These are phyloP conservation scores for Terana coerulea DNA, from an alignment of 768 basidiomycete genomes.

Conservation along the genomic window DNA sequence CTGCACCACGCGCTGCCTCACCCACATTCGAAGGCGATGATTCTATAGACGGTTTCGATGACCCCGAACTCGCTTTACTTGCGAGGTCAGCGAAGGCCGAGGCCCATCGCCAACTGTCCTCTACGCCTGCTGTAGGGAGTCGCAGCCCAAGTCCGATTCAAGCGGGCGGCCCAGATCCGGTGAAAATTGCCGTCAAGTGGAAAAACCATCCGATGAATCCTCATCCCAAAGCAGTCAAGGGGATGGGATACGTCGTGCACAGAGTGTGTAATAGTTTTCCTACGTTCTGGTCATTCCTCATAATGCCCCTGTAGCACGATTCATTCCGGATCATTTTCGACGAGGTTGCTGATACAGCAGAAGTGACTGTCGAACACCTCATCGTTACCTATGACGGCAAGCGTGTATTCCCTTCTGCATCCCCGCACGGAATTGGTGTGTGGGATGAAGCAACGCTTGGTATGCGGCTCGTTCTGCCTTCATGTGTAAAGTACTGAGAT, in stretches of 20 bases:
- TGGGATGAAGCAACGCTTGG: constrained; percentile 69
- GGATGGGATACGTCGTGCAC: too few relatives aligned
- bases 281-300: constrained; percentile 2
- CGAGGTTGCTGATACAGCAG: constrained; percentile 57
- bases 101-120: constrained; percentile 22
- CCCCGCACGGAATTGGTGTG: constrained; percentile 60
- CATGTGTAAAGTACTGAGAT: constrained; percentile 3
- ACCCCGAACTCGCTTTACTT: constrained; percentile 62
- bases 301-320: constrained; percentile 44
- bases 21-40: constrained; percentile 44
- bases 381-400: constrained; percentile 59
- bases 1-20: constrained; percentile 41
- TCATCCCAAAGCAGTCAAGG: constrained; percentile 33
- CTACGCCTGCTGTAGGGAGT: constrained; percentile 12
- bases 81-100: constrained; percentile 36
- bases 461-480: constrained; percentile 28
- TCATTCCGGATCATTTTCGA: constrained; percentile 64
- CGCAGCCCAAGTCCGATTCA: constrained; percentile 21
- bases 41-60: constrained; percentile 45
- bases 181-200: constrained; percentile 61
- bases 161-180: constrained; percentile 31
- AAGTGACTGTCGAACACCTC: constrained; percentile 46
- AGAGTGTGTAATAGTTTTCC: constrained; percentile 19
- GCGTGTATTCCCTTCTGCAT: constrained; percentile 66
- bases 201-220: constrained; percentile 56